Conservation (phyloP, 345 rosid genomes). For the Dimocarpus longan region DNA sequence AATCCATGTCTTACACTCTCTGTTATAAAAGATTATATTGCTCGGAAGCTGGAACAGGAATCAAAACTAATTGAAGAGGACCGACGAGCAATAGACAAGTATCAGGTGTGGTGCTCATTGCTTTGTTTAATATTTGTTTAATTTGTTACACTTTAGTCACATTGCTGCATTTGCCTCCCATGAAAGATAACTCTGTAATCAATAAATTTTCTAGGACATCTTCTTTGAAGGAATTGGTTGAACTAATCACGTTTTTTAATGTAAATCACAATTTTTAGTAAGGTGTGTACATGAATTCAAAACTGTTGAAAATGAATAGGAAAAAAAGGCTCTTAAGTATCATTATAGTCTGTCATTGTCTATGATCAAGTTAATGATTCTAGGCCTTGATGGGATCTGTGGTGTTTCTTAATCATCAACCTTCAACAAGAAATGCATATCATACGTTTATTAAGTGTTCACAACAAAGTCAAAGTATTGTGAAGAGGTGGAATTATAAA, state of each 20-base stretch:
- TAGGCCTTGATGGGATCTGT: not conserved
- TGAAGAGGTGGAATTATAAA: not conserved
- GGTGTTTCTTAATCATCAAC: not conserved
- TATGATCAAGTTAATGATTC: not conserved
- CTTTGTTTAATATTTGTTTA: conserved; percentile 6
- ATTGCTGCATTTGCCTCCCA: not conserved
- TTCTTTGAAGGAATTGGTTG: conserved; percentile 4
- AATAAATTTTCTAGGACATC: not conserved
- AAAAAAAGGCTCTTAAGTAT: not conserved
- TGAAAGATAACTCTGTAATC: not conserved
- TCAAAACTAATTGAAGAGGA: conserved; percentile 95
- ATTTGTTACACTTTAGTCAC: not conserved
- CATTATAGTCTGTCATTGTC: not conserved
- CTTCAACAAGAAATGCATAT: not conserved
- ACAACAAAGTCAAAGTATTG: not conserved
- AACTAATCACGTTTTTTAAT: not conserved
- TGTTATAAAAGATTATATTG: conserved; percentile 93
- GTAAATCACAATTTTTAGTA: conserved; percentile 1
- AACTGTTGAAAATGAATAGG: not conserved
- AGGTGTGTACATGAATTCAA: not conserved
- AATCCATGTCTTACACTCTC: conserved; percentile 96
- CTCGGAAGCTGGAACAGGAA: conserved; percentile 94
- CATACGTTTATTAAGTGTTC: not conserved
- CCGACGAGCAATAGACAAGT: conserved; percentile 84
- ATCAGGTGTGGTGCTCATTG: conserved; percentile 60